Evolutionary conservation across 169 alveolate genomes (phyloP).

Genomic region (Cryptosporidium sp.): DNA sequence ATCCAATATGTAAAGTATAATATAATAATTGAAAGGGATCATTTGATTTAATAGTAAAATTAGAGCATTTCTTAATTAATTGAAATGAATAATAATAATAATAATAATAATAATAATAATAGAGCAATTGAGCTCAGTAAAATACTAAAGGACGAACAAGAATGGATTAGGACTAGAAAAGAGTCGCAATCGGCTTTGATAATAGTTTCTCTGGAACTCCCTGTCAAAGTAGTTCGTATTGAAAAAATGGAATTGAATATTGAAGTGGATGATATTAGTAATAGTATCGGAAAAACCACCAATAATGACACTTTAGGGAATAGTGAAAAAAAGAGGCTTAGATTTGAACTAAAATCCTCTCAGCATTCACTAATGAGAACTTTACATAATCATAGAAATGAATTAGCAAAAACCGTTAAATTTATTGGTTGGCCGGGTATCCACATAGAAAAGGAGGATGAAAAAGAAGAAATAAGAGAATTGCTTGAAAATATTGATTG

Average conservation of each 20-base stretch:
- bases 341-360: slow-evolving; percentile 26
- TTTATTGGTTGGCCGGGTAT: slow-evolving; percentile 79
- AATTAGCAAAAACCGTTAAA: slow-evolving; percentile 40
- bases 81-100: background rate
- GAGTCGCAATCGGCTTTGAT: slow-evolving; percentile 46
- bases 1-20: background rate
- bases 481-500: slow-evolving; percentile 75
- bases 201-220: slow-evolving; percentile 69
- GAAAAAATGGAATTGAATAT: background rate
- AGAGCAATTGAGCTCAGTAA: slow-evolving; percentile 28
- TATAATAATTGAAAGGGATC: too few species aligned
- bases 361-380: slow-evolving; percentile 57
- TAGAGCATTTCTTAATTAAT: background rate
- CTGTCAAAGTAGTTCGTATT: slow-evolving; percentile 52
- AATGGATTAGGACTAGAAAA: slow-evolving; percentile 37
- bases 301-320: background rate
- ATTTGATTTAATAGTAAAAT: too few species aligned
- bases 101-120: background rate
- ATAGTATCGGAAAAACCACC: too few species aligned
- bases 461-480: slow-evolving; percentile 74
- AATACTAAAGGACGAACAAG: slow-evolving; percentile 24
- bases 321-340: background rate
- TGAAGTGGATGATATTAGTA: background rate
- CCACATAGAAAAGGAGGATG: slow-evolving; percentile 74
- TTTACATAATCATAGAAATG: slow-evolving; percentile 40